Evolutionary conservation across 202 grass and related monocot species (phyloP), one percentile per base, ranked within the genome.

Genomic region (Saccharum hybrid): DNA sequence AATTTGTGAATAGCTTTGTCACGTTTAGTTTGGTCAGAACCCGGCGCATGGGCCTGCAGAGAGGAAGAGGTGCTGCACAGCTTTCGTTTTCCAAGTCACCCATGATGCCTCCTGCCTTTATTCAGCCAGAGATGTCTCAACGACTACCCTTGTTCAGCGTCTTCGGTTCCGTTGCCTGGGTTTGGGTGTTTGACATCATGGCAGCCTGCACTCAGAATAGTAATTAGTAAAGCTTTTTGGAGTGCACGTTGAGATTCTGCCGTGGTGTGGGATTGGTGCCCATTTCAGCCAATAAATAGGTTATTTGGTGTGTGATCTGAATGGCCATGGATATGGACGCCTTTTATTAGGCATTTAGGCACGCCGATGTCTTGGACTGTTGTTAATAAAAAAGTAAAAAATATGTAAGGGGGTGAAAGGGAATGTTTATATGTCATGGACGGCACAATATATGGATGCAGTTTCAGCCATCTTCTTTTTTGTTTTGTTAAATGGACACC

Each of bases 291-390:
- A 48, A 78, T 51, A 78, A 4, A 13, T 49, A 37, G 39, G 28
- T 23, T 8, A 46, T 10, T 31, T n/a, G 65, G 45, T 74, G 75
- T 68, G 75, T 66, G 74, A 34, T 79, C 80, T 68, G 60, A 78
- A 62, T 88, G 86, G 81, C 45, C 74, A 72, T 78, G 60, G 81
- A 84, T 30, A 52, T 59, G 40, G 68, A 84, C 86, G 13, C 51
- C 72, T 64, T 74, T 18, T 31, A 16, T 74, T 52, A 57, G 10
- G 22, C 68, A 73, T 65, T 79, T 59, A 59, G 56, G 8, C 56
- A 59, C 8, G 7, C n/a, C 19, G n/a, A 22, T 22, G 56, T 22
- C 56, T 59, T 59, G 56, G 51, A 52, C 49, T 6, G 15, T 52
- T 52, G 49, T 52, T 52, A 52, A 52, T 52, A 52, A n/a, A 8